phyloP scores from a whole-genome alignment of 768 basidiomycete genomes.

The Termitomyces sp. region DNA sequence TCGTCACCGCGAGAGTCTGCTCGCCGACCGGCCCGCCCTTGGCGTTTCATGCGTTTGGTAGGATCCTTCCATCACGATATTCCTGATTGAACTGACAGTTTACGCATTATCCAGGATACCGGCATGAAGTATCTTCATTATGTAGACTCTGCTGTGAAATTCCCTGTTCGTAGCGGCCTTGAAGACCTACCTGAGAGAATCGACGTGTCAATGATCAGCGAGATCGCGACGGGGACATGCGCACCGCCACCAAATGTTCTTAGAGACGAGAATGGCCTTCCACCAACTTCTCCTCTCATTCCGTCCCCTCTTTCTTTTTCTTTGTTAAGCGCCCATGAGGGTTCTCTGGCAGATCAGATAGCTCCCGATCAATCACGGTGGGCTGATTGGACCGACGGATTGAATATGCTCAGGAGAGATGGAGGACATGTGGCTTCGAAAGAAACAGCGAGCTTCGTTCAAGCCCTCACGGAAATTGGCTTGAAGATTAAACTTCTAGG shows the following conservation, averaged over 20 bases:
- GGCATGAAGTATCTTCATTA: conserved; percentile 79
- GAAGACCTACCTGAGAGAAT: conserved; percentile 88
- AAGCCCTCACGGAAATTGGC: conserved; percentile 86
- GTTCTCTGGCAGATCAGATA: conserved; percentile 71
- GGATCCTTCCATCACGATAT: conserved; percentile 9
- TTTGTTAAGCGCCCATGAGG: conserved; percentile 62
- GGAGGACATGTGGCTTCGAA: conserved; percentile 79
- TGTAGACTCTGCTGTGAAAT: conserved; percentile 76
- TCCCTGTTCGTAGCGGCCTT: conserved; percentile 70
- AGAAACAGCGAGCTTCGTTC: conserved; percentile 83
- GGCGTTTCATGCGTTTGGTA: conserved; percentile 87
- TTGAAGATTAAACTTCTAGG: conserved; percentile 87
- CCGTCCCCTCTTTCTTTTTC: conserved; percentile 75
- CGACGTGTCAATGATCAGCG: conserved; percentile 73
- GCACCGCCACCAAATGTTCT: conserved; percentile 60
- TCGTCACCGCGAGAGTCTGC: conserved; percentile 44
- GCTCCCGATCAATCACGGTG: conserved; percentile 74
- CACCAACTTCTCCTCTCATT: conserved; percentile 42
- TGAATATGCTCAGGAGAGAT: conserved; percentile 81
- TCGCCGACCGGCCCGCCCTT: conserved; percentile 58
- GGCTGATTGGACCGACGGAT: conserved; percentile 93
- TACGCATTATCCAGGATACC: conserved; percentile 49
- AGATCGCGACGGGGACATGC: conserved; percentile 73
- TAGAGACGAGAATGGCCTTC: conserved; percentile 56
- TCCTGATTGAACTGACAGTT: background rate